Percentiles rank a stretch among this genome's conserved stretches.
Evolutionary conservation across 768 basidiomycete genomes (phyloP).

Genomic region (Trametes elegans): DNA sequence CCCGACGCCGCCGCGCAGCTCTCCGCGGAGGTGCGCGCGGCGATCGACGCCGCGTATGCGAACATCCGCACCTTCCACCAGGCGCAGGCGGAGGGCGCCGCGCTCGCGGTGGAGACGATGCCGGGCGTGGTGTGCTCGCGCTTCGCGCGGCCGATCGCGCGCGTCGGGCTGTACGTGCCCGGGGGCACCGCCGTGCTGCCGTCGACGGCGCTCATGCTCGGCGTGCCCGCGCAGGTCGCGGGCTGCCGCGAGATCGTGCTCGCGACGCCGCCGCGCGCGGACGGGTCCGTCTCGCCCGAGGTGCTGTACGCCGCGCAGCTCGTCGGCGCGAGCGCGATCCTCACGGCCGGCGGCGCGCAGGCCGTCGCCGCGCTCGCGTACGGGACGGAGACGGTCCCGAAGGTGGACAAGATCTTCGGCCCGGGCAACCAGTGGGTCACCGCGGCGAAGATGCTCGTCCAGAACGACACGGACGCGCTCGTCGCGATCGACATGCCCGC

Average conservation of each 20-base stretch:
- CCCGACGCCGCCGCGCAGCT: slow-evolving; percentile 61
- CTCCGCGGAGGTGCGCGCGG: slow-evolving; percentile 60
- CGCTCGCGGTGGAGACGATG: slow-evolving; percentile 91
- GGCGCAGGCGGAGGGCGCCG: slow-evolving; percentile 72
- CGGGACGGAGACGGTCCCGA: slow-evolving; percentile 91
- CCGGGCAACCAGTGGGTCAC: slow-evolving; percentile 99
- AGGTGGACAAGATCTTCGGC: slow-evolving; percentile 99
- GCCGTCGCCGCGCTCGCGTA: slow-evolving; percentile 96
- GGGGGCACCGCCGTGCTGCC: slow-evolving; percentile 96
- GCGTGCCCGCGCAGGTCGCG: slow-evolving; percentile 96
- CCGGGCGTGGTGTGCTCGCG: slow-evolving; percentile 96
- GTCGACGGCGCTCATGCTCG: slow-evolving; percentile 96
- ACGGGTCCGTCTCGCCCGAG: slow-evolving; percentile 93
- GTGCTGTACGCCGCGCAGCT: slow-evolving; percentile 95
- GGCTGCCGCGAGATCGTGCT: slow-evolving; percentile 90
- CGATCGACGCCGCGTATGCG: slow-evolving; percentile 87
- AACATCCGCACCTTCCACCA: slow-evolving; percentile 92
- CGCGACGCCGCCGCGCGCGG: slow-evolving; percentile 92
- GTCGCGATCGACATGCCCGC: slow-evolving; percentile 99
- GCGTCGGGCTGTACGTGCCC: slow-evolving; percentile 95
- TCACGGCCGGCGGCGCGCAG: slow-evolving; percentile 96
- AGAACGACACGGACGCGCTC: slow-evolving; percentile 95
- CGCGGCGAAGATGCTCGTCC: slow-evolving; percentile 98
- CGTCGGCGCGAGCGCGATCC: slow-evolving; percentile 84
- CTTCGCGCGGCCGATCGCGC: slow-evolving; percentile 91